Conservation (phyloP, 352 stramenopile genomes). For the Globisporangium perplexum region DNA sequence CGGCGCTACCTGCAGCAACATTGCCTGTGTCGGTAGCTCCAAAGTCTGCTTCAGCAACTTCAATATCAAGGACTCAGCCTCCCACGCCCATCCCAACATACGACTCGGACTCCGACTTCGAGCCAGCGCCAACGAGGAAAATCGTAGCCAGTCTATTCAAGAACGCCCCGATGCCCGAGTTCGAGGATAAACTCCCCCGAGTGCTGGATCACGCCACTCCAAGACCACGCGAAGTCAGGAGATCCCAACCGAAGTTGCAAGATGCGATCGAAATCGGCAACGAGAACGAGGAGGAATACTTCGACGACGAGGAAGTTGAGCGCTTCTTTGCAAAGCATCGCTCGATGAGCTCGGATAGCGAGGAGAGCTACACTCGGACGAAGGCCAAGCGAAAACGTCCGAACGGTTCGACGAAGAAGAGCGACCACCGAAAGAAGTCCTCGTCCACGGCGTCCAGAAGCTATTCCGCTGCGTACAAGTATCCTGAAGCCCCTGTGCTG, state of each 20-base stretch:
- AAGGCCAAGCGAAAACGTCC: conserved; percentile 11
- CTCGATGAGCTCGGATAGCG: neutral
- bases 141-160: neutral
- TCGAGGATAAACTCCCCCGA: neutral
- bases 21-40: neutral
- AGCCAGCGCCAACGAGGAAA: neutral
- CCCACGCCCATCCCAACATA: conserved; percentile 7
- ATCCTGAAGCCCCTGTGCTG: conserved; percentile 7
- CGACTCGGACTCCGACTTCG: conserved; percentile 11
- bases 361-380: neutral
- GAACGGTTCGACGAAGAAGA: conserved; percentile 12
- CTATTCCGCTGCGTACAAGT: conserved; percentile 11
- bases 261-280: conserved; percentile 5
- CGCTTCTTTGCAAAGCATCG: neutral
- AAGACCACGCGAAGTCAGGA: neutral
- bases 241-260: neutral
- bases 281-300: conserved; percentile 9
- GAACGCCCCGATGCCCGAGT: neutral
- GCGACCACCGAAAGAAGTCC: conserved; percentile 6
- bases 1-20: neutral
- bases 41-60: neutral
- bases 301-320: neutral
- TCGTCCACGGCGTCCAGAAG: conserved; percentile 5
- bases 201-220: neutral
- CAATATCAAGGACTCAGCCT: neutral